Base-by-base conservation (phyloP, 352 stramenopile species). In the Achlya hypogyna region DNA sequence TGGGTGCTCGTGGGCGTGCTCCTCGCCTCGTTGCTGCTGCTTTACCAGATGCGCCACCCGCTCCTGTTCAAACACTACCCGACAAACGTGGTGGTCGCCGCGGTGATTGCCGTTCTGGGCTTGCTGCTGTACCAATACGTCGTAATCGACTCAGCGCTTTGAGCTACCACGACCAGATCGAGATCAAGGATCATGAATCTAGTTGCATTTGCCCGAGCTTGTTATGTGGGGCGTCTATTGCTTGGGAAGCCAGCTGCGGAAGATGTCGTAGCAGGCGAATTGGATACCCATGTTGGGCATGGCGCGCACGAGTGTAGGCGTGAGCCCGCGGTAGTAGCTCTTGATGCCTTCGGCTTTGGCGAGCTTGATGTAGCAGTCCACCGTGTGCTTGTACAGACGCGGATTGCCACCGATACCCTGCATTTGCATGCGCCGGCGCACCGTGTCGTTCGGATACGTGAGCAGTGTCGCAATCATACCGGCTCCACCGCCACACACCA, bases 381-480 rank as follows among this genome's bases (percentile, higher is more conserved):
- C 78, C 0, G 81, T 82, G 65, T 85, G 87, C 51, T 62, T 74
- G 75, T 94, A 95, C 45, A 91, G 69, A 6, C 78, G 70, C 16
- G 73, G 59, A 4, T 68, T 60, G 35, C 86, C 86, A 22, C 81
- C 81, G 10, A 81, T 83, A 16, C 86, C 86, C 74, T 95, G 85
- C 82, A 91, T 93, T 75, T 96, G 87, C 72, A 96, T 75, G 20
- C 86, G 75, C 35, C 87, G 72, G 4, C 87, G 81, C 54, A 96
- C 80, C 20, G 87, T 96, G 72, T 96, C 87, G 72, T 93, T 93
- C 49, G 87, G 86, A 69, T 96, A 96, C 67, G 86, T 95, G 66
- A 96, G 75, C 53, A 93, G 78, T 42, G 88, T 92, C 27, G 87
- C 87, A 56, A 89, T 77, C 65, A 96, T 85, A 42, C 87, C 87